Evolutionary conservation across 768 basidiomycete species (phyloP), one percentile per base, ranked within the genome.

Genomic region (Hygrocybe coccinea): DNA sequence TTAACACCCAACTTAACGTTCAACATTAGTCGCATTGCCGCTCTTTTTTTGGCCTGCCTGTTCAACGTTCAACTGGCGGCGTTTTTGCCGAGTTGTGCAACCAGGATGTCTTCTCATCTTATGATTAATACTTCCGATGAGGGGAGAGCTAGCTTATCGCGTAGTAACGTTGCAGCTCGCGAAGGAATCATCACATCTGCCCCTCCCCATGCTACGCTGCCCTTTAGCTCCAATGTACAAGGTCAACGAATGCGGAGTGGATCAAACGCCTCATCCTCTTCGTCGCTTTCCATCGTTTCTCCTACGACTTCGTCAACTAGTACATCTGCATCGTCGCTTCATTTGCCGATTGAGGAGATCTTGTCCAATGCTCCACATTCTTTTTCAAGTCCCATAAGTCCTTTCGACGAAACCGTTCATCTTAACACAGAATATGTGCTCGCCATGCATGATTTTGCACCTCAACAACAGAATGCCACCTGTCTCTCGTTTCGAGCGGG

Each of bases 401-500:
- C 66, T 12, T 66, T 76, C 43, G 82, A 83, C 22, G 80, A 83
- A 51, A 78, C 79, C 21, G 70, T 79, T 50, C 77, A 76, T 35
- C 62, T 76, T 2, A 71, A 65, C 33, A 70, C 81, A 19, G 90
- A 91, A 66, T 92, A 85, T 69, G 93, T 95, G 4, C 74, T 91
- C 21, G 93, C 95, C 2, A 87, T 95, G 78, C 94, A 98, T 67
- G 93, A 97, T 69, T 98, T 93, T 64, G 65, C 73, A 21, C 88
- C 90, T 24, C 79, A 86, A 29, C 78, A 83, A 35, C 79, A 81
- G 56, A 85, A 80, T 63, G 81, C 84, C 8, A 91, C 88, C 8
- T 95, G 92, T 69, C 81, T 99, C 37, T 79, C 86, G 19, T 98
- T 99, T 74, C 81, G 82, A 41, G 87, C 91, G 1, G 95, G 95